A percentile compares a stretch with the other conserved stretches of the same genome.
phyloP scores from a whole-genome alignment of 164 flowering plant species.

The Paratinospora sagittata region DNA sequence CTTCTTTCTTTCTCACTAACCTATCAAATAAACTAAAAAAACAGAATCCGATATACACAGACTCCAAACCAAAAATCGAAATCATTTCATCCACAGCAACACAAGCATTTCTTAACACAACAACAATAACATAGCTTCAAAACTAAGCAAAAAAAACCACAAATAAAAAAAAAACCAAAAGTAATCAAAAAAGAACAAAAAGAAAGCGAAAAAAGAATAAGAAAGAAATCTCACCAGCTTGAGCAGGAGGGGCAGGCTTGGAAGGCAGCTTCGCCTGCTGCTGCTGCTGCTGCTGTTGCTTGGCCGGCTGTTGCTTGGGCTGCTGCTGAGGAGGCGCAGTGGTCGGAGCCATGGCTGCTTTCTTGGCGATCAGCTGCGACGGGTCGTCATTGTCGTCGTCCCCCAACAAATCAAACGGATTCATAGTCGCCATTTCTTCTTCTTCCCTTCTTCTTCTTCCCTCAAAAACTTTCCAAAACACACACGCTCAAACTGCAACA shows the following conservation, averaged over 20 bases:
- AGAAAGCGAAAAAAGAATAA: neutral
- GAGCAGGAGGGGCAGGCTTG: conserved; percentile 73
- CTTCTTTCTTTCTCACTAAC: neutral
- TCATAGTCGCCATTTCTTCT: conserved; percentile 23
- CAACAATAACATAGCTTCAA: neutral
- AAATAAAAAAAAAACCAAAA: neutral
- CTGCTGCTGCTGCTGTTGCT: conserved; percentile 15
- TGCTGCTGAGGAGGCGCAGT: conserved; percentile 18
- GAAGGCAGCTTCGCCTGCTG: conserved; percentile 36
- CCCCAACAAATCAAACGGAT: conserved; percentile 69
- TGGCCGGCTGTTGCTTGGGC: conserved; percentile 14
- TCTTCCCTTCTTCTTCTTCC: neutral
- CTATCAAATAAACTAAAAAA: neutral
- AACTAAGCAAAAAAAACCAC: neutral
- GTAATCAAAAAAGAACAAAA: neutral
- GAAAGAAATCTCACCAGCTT: conserved; percentile 51
- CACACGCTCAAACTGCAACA: neutral
- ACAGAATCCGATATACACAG: neutral
- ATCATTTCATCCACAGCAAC: neutral
- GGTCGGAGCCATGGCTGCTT: conserved; percentile 24
- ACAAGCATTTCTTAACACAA: neutral
- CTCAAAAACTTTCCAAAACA: neutral
- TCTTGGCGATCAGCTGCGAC: conserved; percentile 53
- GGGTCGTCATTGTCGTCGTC: conserved; percentile 73
- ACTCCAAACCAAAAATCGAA: neutral